Percentiles rank a stretch among this genome's conserved stretches.
phyloP scores from a whole-genome alignment of 2,329 filamentous ascomycete genomes.

The Hypoxylon sp. region DNA sequence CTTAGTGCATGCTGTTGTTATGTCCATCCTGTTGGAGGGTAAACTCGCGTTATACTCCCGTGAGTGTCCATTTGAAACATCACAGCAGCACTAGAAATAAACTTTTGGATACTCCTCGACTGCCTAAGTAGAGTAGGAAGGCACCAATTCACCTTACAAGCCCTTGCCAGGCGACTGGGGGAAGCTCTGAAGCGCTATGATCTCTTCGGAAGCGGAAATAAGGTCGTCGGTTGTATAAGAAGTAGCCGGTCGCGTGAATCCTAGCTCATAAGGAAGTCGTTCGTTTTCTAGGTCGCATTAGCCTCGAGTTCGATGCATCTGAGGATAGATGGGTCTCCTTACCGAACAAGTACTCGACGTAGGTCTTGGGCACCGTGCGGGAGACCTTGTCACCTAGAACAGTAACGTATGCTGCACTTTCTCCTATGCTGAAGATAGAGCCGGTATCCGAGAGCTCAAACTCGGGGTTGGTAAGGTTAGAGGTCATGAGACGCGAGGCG shows the following conservation, averaged over 20 bases:
- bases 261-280: constrained; percentile 34
- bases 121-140: too few relatives aligned
- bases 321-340: neutral
- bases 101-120: neutral
- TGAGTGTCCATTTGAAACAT: neutral
- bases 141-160: neutral
- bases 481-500: constrained; percentile 33
- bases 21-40: neutral
- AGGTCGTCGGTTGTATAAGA: constrained; percentile 17
- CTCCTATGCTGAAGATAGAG: constrained; percentile 28
- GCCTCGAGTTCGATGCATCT: neutral
- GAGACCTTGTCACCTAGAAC: constrained; percentile 33
- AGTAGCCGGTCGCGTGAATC: constrained; percentile 18
- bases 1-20: neutral
- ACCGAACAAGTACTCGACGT: constrained; percentile 41
- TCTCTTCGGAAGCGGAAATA: neutral
- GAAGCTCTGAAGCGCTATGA: constrained; percentile 19
- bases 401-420: constrained; percentile 35
- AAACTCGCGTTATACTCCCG: neutral
- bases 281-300: constrained; percentile 30
- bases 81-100: neutral
- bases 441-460: constrained; percentile 38
- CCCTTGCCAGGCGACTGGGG: constrained; percentile 26
- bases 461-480: constrained; percentile 40
- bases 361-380: constrained; percentile 28